Conservation (phyloP, 106 monocot genomes). For the Gastrodia elata region DNA sequence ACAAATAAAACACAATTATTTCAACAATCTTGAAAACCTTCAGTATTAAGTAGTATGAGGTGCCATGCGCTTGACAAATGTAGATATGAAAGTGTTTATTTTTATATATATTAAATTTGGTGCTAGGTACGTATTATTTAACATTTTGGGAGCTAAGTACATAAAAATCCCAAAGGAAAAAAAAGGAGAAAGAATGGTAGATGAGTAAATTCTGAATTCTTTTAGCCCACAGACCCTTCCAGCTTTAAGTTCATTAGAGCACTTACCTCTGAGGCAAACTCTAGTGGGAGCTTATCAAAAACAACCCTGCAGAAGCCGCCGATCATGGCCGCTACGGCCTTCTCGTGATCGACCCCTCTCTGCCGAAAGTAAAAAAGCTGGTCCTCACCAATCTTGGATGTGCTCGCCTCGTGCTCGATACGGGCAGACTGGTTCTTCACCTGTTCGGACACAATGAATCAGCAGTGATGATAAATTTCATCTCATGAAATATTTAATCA, state of each 20-base stretch:
- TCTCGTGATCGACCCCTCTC: slow-evolving; percentile 45
- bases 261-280: slow-evolving; percentile 58
- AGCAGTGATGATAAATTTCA: background rate
- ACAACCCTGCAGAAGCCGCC: slow-evolving; percentile 65
- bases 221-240: slow-evolving; percentile 43
- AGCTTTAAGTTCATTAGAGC: slow-evolving; percentile 59
- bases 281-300: slow-evolving; percentile 57
- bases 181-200: background rate
- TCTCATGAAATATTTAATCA: too few relatives aligned
- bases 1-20: too few relatives aligned
- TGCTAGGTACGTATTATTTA: background rate
- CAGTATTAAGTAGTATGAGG: too few relatives aligned
- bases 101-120: too few relatives aligned
- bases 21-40: too few relatives aligned
- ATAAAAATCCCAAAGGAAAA: too few relatives aligned
- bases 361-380: slow-evolving; percentile 28
- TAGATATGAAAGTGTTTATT: too few relatives aligned
- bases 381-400: slow-evolving; percentile 24
- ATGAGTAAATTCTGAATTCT: background rate
- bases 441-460: slow-evolving; percentile 14
- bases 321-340: slow-evolving; percentile 65
- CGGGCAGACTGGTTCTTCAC: slow-evolving; percentile 52
- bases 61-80: too few relatives aligned
- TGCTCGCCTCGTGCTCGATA: slow-evolving; percentile 27
- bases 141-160: too few relatives aligned